These are phyloP conservation scores for Carex scoparia DNA, from an alignment of 176 grass and related monocot species.

Conservation along the genomic window DNA sequence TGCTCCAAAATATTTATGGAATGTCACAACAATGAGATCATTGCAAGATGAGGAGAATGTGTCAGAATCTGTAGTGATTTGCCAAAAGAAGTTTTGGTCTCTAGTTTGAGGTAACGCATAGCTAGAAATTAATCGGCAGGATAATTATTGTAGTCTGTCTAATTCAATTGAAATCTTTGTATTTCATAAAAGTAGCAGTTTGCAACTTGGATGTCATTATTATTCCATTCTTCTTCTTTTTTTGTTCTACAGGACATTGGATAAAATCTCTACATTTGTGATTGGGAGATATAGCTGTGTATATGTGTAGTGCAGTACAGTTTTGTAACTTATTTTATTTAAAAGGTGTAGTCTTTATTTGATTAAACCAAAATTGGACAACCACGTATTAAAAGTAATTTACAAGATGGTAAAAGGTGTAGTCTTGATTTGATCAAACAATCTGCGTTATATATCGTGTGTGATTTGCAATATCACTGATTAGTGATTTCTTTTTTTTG, in stretches of 20 bases:
- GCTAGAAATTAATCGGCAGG: neutral
- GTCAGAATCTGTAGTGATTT: slow-evolving; percentile 55
- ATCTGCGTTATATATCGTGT: neutral
- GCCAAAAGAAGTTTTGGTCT: slow-evolving; percentile 92
- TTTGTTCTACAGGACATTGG: too few relatives aligned
- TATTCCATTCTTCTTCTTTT: neutral
- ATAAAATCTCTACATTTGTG: too few relatives aligned
- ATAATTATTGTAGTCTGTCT: neutral
- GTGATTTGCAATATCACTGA: neutral
- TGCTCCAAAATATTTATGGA: slow-evolving; percentile 89
- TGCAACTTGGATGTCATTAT: neutral
- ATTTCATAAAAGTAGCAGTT: neutral
- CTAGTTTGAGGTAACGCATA: slow-evolving; percentile 44
- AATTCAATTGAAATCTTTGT: neutral
- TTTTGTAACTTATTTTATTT: too few relatives aligned
- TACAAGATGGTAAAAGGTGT: neutral
- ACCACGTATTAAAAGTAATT: too few relatives aligned
- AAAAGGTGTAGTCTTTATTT: too few relatives aligned
- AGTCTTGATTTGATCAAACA: neutral
- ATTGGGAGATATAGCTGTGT: too few relatives aligned
- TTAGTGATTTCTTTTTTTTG: neutral
- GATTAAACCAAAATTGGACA: too few relatives aligned
- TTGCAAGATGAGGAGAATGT: slow-evolving; percentile 57
- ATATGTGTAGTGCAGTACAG: too few relatives aligned
- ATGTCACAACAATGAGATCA: slow-evolving; percentile 43